Evolutionary conservation across 2,329 filamentous ascomycete genomes (phyloP).

Genomic region (Ophidiomyces ophidiicola): DNA sequence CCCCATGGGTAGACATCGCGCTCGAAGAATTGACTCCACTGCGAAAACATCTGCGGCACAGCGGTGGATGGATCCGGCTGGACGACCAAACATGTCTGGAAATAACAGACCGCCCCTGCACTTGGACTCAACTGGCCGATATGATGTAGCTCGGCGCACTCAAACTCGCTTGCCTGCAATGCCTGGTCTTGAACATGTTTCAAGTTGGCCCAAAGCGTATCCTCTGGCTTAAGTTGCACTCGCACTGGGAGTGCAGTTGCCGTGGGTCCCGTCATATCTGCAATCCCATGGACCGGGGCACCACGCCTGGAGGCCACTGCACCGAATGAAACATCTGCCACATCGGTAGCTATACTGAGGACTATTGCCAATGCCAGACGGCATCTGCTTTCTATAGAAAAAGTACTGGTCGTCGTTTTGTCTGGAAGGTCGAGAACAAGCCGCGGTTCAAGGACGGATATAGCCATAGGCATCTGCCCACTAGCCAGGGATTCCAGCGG

Average conservation of each 20-base stretch:
- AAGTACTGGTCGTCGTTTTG: background rate
- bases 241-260: slow-evolving; percentile 31
- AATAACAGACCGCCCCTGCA: slow-evolving; percentile 27
- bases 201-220: slow-evolving; percentile 21
- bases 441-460: background rate
- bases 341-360: slow-evolving; percentile 24
- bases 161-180: slow-evolving; percentile 45
- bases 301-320: slow-evolving; percentile 30
- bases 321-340: slow-evolving; percentile 30
- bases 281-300: slow-evolving; percentile 26
- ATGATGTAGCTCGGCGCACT: slow-evolving; percentile 37
- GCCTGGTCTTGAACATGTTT: slow-evolving; percentile 42
- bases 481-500: background rate
- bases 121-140: slow-evolving; percentile 44
- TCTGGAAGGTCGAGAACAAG: too few relatives aligned
- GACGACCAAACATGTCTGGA: slow-evolving; percentile 31
- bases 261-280: slow-evolving; percentile 29
- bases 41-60: too few relatives aligned
- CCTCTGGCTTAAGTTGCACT: slow-evolving; percentile 18
- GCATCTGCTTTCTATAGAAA: background rate
- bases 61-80: too few relatives aligned
- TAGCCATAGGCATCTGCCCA: background rate
- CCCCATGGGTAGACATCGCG: too few relatives aligned
- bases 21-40: too few relatives aligned
- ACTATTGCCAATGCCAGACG: slow-evolving; percentile 27